These are phyloP conservation scores for Nemophila menziesii DNA, from an alignment of 257 asterid genomes.

Conservation along the genomic window DNA sequence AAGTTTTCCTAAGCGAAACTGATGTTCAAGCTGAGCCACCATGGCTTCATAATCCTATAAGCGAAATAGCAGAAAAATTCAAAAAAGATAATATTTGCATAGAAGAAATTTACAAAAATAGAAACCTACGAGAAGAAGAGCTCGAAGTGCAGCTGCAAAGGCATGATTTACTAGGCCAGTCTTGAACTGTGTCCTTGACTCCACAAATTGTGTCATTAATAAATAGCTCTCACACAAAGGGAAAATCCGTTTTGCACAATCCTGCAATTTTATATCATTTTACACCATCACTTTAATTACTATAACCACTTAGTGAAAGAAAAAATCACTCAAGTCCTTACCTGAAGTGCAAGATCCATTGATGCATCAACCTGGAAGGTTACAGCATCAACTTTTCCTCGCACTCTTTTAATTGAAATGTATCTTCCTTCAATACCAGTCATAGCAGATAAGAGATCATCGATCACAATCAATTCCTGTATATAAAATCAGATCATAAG, in stretches of 20 bases:
- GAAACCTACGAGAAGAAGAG: constrained; percentile 76
- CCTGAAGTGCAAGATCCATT: constrained; percentile 96
- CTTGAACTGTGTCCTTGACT: constrained; percentile 84
- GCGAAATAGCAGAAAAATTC: background rate
- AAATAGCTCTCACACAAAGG: constrained; percentile 83
- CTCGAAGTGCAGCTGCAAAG: constrained; percentile 86
- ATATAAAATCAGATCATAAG: constrained; percentile 5
- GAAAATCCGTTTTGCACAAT: constrained; percentile 73
- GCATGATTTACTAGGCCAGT: constrained; percentile 93
- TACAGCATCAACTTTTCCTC: constrained; percentile 41
- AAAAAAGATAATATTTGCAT: background rate
- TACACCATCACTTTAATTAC: background rate
- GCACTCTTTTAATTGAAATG: constrained; percentile 48
- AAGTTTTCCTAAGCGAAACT: constrained; percentile 83
- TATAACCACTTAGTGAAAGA: background rate
- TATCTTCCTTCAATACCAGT: constrained; percentile 91
- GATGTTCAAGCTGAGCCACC: constrained; percentile 99
- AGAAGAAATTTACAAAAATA: constrained; percentile 9
- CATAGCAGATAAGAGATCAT: constrained; percentile 69
- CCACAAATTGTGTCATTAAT: constrained; percentile 69
- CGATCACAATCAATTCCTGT: constrained; percentile 89
- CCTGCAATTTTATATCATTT: constrained; percentile 36
- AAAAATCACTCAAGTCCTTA: constrained; percentile 12
- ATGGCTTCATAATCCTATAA: constrained; percentile 88
- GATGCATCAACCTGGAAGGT: constrained; percentile 74